Conservation (phyloP, 371 early-diverging fungal genomes). For the Mucor saturninus region DNA sequence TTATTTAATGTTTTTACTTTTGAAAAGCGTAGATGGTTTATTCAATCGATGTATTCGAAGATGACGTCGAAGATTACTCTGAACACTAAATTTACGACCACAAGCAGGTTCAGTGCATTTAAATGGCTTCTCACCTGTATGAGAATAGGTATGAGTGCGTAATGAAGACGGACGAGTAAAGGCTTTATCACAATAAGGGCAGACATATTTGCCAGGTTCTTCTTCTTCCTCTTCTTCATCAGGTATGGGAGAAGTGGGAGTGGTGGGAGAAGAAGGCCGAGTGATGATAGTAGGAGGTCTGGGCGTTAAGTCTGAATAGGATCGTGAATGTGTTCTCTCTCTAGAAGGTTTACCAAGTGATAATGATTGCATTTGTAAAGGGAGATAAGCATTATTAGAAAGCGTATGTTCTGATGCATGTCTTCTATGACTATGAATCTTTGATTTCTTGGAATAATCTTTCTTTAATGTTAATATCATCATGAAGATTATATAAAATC, state of each 20-base stretch:
- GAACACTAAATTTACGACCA: conserved; percentile 72
- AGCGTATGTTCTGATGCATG: conserved; percentile 24
- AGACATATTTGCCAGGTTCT: conserved; percentile 51
- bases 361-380: conserved; percentile 19
- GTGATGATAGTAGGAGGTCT: conserved; percentile 22
- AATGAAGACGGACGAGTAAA: conserved; percentile 76
- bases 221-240: not conserved
- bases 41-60: conserved; percentile 47
- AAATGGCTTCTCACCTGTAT: conserved; percentile 80
- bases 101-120: conserved; percentile 66
- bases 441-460: conserved; percentile 10
- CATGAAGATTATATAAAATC: not conserved
- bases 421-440: conserved; percentile 11
- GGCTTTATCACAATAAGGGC: conserved; percentile 65
- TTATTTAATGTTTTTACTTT: conserved; percentile 15
- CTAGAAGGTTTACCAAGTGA: conserved; percentile 8
- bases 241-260: conserved; percentile 8
- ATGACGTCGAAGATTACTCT: conserved; percentile 77
- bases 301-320: conserved; percentile 50
- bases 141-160: conserved; percentile 70
- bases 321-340: conserved; percentile 45
- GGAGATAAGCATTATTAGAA: not conserved
- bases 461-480: not conserved
- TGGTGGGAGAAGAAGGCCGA: conserved; percentile 9
- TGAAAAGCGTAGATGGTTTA: conserved; percentile 15